phyloP scores from a whole-genome alignment of 2,329 filamentous ascomycete species.

The Apiospora marii region DNA sequence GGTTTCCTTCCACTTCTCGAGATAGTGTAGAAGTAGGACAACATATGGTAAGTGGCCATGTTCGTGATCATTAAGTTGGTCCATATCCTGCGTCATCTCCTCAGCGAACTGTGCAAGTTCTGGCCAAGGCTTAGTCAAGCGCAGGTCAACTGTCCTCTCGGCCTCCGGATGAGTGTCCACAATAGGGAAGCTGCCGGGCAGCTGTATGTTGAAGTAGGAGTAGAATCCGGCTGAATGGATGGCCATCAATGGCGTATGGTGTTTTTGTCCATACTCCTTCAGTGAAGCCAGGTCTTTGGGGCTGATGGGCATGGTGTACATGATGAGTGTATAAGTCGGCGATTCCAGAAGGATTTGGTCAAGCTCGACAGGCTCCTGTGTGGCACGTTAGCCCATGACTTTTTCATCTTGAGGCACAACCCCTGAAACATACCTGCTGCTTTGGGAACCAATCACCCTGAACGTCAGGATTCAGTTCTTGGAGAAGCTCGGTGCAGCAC shows the following conservation, averaged over 20 bases:
- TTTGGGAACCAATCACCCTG: conserved; percentile 74
- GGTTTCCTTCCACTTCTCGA: conserved; percentile 78
- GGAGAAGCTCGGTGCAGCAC: conserved; percentile 77
- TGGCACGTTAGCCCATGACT: conserved; percentile 17
- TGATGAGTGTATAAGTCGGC: conserved; percentile 59
- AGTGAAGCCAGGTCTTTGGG: conserved; percentile 53
- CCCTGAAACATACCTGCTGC: conserved; percentile 44
- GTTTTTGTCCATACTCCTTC: conserved; percentile 56
- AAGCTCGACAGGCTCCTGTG: conserved; percentile 47
- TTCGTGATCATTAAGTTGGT: conserved; percentile 75
- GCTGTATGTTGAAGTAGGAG: conserved; percentile 81
- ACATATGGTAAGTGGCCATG: conserved; percentile 94
- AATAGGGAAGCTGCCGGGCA: conserved; percentile 85
- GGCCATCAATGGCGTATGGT: conserved; percentile 78
- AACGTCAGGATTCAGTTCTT: conserved; percentile 94
- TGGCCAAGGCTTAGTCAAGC: conserved; percentile 85
- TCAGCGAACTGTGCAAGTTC: conserved; percentile 75
- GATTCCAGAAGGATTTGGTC: conserved; percentile 50
- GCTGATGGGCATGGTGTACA: conserved; percentile 61
- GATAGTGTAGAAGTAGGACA: conserved; percentile 80
- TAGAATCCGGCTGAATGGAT: conserved; percentile 93
- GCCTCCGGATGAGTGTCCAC: conserved; percentile 96
- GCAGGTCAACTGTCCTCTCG: conserved; percentile 83
- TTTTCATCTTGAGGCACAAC: neutral
- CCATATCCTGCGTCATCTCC: conserved; percentile 73